A percentile compares a stretch with the other conserved stretches of the same genome.
Evolutionary conservation across 2,329 filamentous ascomycete species (phyloP).

Genomic region (Rhytidhysteron rufulum): DNA sequence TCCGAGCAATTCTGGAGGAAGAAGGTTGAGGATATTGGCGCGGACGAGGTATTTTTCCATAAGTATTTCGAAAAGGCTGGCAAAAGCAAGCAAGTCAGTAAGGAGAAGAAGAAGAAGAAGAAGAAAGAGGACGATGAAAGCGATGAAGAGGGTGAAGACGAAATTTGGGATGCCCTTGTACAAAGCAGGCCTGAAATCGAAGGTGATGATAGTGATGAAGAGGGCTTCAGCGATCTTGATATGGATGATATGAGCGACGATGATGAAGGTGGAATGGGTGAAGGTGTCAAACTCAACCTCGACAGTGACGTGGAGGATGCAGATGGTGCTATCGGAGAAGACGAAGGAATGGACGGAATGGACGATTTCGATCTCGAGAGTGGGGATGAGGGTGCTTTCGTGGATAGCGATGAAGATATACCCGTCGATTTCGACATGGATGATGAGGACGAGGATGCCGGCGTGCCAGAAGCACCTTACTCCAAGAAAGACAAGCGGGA

Average conservation of each 20-base stretch:
- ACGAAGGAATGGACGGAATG: conserved; percentile 30
- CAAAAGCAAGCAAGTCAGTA: conserved; percentile 52
- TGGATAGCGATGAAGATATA: conserved; percentile 54
- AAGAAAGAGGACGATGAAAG: conserved; percentile 40
- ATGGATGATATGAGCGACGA: conserved; percentile 42
- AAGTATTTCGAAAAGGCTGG: conserved; percentile 78
- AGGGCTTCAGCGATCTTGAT: conserved; percentile 52
- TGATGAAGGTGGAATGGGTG: conserved; percentile 40
- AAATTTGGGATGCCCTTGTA: conserved; percentile 90
- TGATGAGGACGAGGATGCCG: conserved; percentile 38
- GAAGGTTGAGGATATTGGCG: conserved; percentile 80
- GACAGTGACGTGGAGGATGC: conserved; percentile 48
- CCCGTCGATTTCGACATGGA: conserved; percentile 46
- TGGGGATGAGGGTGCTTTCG: conserved; percentile 53
- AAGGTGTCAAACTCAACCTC: conserved; percentile 41
- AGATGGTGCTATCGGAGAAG: conserved; percentile 45
- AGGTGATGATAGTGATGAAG: conserved; percentile 58
- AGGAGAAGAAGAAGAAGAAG: conserved; percentile 52
- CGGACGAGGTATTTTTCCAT: conserved; percentile 97
- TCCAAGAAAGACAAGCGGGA: conserved; percentile 34
- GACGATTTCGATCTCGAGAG: conserved; percentile 42
- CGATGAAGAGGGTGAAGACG: conserved; percentile 64
- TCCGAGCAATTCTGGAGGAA: conserved; percentile 87
- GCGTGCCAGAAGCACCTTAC: conserved; percentile 40
- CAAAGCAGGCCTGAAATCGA: conserved; percentile 75